Conservation (phyloP, 202 grass and related monocot species). For the Digitaria exilis region DNA sequence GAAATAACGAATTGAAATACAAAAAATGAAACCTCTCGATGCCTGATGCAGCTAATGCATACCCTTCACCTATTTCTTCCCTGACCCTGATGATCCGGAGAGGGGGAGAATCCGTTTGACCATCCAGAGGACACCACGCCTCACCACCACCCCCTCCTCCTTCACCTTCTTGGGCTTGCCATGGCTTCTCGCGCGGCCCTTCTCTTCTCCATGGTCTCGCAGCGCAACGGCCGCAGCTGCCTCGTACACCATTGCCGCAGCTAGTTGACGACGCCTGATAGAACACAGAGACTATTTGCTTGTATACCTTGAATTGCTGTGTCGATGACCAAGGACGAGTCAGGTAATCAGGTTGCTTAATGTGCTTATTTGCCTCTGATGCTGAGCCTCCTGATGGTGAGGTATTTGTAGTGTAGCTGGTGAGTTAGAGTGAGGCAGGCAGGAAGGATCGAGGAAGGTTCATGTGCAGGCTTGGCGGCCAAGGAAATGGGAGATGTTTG, state of each 20-base stretch:
- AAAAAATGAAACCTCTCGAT: too few relatives aligned
- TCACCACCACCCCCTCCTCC: neutral
- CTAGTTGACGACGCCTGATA: neutral
- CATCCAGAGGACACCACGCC: neutral
- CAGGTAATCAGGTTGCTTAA: too few relatives aligned
- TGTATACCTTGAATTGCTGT: too few relatives aligned
- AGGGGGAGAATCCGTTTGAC: neutral
- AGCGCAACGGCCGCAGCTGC: constrained; percentile 28
- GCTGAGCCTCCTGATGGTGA: too few relatives aligned
- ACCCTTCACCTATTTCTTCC: neutral
- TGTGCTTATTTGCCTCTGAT: too few relatives aligned
- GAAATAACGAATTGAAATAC: too few relatives aligned
- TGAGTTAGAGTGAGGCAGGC: too few relatives aligned
- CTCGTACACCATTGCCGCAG: neutral
- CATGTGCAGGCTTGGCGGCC: neutral
- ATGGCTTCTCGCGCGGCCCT: neutral
- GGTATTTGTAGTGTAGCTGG: too few relatives aligned
- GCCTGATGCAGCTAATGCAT: neutral
- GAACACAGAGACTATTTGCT: too few relatives aligned
- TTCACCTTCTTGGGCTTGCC: neutral
- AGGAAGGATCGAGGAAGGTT: too few relatives aligned
- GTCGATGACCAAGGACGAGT: too few relatives aligned
- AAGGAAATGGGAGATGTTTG: neutral
- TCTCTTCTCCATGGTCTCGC: neutral
- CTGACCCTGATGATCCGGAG: neutral